phyloP scores from a whole-genome alignment of 495 filamentous ascomycete species.

The Penicillium chermesinum region DNA sequence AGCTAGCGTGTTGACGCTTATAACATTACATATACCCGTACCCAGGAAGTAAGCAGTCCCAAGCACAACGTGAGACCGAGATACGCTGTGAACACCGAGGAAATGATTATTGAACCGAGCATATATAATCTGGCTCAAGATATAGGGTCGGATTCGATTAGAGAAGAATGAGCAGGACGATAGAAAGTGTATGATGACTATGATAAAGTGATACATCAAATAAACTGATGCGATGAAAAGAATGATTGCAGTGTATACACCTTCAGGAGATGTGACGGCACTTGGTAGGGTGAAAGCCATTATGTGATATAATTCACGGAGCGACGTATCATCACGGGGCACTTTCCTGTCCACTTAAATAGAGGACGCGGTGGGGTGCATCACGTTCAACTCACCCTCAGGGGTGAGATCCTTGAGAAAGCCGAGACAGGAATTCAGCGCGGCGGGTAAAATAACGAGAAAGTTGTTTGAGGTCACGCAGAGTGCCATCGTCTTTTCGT shows the following conservation, averaged over 20 bases:
- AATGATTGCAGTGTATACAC: not conserved
- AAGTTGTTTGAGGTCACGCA: not conserved
- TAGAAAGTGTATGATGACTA: not conserved
- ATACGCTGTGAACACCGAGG: not conserved
- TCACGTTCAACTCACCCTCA: not conserved
- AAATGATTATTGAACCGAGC: not conserved
- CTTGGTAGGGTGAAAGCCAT: not conserved
- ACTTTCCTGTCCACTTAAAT: too few relatives aligned
- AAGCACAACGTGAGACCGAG: slow-evolving; percentile 3
- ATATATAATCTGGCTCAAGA: slow-evolving; percentile 5
- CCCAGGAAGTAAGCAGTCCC: slow-evolving; percentile 2
- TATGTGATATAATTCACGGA: too few relatives aligned
- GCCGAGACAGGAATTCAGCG: too few relatives aligned
- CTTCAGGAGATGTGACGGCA: not conserved
- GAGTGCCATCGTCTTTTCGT: not conserved
- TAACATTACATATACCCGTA: slow-evolving; percentile 10
- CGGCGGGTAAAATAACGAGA: not conserved
- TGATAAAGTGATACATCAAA: not conserved
- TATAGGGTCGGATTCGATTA: not conserved
- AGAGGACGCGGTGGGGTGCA: too few relatives aligned
- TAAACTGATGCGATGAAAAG: not conserved
- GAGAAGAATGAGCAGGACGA: not conserved
- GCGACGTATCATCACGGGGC: too few relatives aligned
- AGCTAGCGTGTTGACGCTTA: not conserved
- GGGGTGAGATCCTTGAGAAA: not conserved